Conservation (phyloP, 1,284 basidiomycete genomes). For the Naganishia sp. region DNA sequence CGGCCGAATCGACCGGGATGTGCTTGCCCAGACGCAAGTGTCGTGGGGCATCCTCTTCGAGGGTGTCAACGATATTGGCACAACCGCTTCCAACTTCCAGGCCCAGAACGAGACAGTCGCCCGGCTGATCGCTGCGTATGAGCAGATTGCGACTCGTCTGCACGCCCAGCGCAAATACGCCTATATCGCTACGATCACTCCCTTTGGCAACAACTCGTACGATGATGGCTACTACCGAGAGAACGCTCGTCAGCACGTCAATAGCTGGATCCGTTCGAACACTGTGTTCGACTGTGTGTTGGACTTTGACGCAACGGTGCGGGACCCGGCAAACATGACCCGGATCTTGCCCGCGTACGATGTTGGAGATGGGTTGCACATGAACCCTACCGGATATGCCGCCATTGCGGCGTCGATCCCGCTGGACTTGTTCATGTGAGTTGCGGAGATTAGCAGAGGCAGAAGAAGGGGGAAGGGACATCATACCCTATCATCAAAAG, state of each 20-base stretch:
- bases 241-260: constrained; percentile 55
- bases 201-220: constrained; percentile 53
- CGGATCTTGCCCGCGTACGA: constrained; percentile 54
- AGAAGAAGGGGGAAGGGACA: too few species aligned
- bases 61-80: constrained; percentile 61
- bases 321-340: constrained; percentile 53
- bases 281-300: constrained; percentile 58
- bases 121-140: constrained; percentile 56
- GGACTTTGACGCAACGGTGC: constrained; percentile 58
- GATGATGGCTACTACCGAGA: constrained; percentile 56
- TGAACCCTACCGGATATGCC: constrained; percentile 57
- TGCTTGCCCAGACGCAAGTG: constrained; percentile 57
- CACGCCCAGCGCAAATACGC: constrained; percentile 57
- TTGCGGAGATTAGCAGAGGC: constrained; percentile 38
- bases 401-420: constrained; percentile 52
- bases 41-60: constrained; percentile 60
- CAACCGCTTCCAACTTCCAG: constrained; percentile 48
- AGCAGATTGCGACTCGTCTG: constrained; percentile 57
- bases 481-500: too few species aligned
- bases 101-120: constrained; percentile 55
- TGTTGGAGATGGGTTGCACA: constrained; percentile 59
- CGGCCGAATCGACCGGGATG: constrained; percentile 59
- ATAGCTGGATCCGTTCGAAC: constrained; percentile 56
- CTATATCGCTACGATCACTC: constrained; percentile 60
- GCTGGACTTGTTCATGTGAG: constrained; percentile 61